Evolutionary conservation across 2,329 filamentous ascomycete species (phyloP), one percentile per base, ranked within the genome.

Genomic region (Corynespora cassiicola): DNA sequence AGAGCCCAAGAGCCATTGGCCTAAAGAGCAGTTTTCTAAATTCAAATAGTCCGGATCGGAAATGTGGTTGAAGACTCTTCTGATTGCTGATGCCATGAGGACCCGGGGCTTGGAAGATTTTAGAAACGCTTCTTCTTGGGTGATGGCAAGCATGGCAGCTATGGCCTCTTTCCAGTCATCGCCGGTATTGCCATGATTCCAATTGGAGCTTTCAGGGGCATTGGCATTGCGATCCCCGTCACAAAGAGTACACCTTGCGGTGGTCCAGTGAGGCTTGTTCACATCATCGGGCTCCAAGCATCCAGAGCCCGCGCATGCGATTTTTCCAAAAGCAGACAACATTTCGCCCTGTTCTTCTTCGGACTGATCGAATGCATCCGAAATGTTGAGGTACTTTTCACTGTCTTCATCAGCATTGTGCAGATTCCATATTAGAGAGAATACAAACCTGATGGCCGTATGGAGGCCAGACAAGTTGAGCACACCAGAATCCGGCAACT

Each of bases 1-100:
- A 1, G 87, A 89, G 52, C 86, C 82, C 4, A 96, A 72, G 58
- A 90, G 91, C 81, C 88, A 92, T 56, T 91, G 85, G 0, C 88
- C 90, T 25, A 89, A 71, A 1, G 72, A 65, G 7, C 88, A 90
- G 1, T 71, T 74, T 42, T 85, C 80, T 2, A 96, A 71, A 48
- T 88, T 81, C 19, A 92, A 70, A 36, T 87, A 74, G 3, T 76
- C 73, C 0, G 72, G 47, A 35, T 82, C 76, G 11, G 75, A 71
- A 4, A 82, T 83, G 65, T 95, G 90, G 31, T 79, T 75, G 17
- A 88, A 75, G 25, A 94, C 71, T 29, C 84, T 81, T 51, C 84
- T 82, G 31, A 96, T 73, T 15, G 63, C 54, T 5, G 67, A 35
- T 20, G 64, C 63, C 59, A 66, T 62, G 3, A 60, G 39, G 7